A percentile compares a stretch with the other conserved stretches of the same genome.
Conservation (phyloP, 2,329 filamentous ascomycete genomes). For the Colletotrichum zoysiae region DNA sequence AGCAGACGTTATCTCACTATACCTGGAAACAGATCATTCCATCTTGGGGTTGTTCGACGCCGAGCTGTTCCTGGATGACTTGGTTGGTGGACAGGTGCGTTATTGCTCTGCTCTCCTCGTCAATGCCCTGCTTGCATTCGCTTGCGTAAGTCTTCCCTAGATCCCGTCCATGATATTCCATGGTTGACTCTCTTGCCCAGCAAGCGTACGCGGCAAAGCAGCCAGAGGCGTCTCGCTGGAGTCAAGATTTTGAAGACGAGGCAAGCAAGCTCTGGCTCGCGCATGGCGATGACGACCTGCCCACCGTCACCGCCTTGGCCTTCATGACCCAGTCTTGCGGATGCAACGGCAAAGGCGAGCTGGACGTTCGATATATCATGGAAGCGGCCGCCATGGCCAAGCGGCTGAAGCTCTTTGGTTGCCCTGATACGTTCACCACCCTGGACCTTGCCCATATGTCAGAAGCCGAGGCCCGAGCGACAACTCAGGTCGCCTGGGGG, state of each 20-base stretch:
- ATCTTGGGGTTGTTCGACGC: slow-evolving; percentile 54
- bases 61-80: slow-evolving; percentile 50
- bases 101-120: slow-evolving; percentile 54
- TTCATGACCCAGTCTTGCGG: slow-evolving; percentile 33
- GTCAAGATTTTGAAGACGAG: slow-evolving; percentile 33
- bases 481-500: slow-evolving; percentile 46
- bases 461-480: slow-evolving; percentile 24
- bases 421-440: slow-evolving; percentile 25
- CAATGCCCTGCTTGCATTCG: slow-evolving; percentile 51
- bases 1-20: slow-evolving; percentile 51
- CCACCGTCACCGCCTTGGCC: slow-evolving; percentile 27
- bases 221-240: slow-evolving; percentile 34
- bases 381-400: slow-evolving; percentile 35
- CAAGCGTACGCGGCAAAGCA: slow-evolving; percentile 33
- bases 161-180: not conserved
- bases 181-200: slow-evolving; percentile 8
- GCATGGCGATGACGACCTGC: slow-evolving; percentile 32
- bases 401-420: slow-evolving; percentile 35
- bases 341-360: slow-evolving; percentile 36
- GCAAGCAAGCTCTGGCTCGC: slow-evolving; percentile 32
- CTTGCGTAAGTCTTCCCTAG: slow-evolving; percentile 48
- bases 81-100: slow-evolving; percentile 44
- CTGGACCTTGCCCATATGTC: slow-evolving; percentile 20
- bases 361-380: slow-evolving; percentile 33
- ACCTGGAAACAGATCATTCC: slow-evolving; percentile 55